Evolutionary conservation across 441 rosid species (phyloP).

Genomic region (Arabidopsis hybrid): DNA sequence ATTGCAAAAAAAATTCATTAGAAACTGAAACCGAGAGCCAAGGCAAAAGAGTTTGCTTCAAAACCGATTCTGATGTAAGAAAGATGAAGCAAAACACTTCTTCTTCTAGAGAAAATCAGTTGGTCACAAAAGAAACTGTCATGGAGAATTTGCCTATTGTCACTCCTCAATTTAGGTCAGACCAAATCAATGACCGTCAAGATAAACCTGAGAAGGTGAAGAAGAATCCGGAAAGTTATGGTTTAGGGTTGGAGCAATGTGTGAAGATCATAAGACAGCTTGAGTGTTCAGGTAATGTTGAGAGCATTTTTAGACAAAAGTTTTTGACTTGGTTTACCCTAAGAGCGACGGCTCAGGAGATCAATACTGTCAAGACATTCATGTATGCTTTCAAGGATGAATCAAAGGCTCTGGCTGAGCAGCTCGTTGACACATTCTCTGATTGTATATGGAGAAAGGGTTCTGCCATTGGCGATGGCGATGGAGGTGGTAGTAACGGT

Average conservation of each 20-base stretch:
- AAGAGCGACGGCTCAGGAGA: slow-evolving; percentile 71
- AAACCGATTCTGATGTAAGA: neutral
- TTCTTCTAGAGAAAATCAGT: neutral
- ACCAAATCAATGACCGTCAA: neutral
- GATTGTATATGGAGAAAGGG: slow-evolving; percentile 59
- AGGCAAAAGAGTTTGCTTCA: neutral
- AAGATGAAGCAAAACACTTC: neutral
- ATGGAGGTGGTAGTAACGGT: slow-evolving; percentile 1
- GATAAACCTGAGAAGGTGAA: slow-evolving; percentile 24
- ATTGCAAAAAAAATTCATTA: neutral
- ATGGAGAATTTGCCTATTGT: neutral
- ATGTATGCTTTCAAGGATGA: slow-evolving; percentile 69
- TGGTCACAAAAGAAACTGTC: slow-evolving; percentile 3
- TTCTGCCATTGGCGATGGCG: slow-evolving; percentile 37
- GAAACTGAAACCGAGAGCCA: slow-evolving; percentile 45
- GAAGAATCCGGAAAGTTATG: slow-evolving; percentile 49
- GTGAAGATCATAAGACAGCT: slow-evolving; percentile 81
- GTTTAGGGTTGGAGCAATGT: slow-evolving; percentile 66
- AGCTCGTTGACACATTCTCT: slow-evolving; percentile 80
- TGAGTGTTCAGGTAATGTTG: slow-evolving; percentile 73
- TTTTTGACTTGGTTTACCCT: slow-evolving; percentile 93
- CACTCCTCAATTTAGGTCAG: neutral
- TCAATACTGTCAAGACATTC: slow-evolving; percentile 69
- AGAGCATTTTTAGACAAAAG: slow-evolving; percentile 77
- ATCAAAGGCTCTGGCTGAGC: slow-evolving; percentile 77